Base-by-base conservation (phyloP, 495 filamentous ascomycete genomes). In the Talaromyces ruber region DNA sequence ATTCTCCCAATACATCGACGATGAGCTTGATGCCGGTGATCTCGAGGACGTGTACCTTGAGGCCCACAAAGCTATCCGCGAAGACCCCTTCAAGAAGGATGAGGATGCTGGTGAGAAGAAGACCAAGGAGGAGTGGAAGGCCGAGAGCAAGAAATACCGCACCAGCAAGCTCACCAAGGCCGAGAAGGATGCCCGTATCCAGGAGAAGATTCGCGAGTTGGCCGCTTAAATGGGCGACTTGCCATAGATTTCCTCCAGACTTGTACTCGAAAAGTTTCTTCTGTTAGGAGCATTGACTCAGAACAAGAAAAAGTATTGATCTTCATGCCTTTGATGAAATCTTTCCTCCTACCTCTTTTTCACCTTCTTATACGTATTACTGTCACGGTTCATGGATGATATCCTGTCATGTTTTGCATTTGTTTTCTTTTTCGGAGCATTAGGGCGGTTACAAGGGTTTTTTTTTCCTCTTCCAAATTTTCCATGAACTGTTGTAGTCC, bases 51-150 rank as follows among this genome's bases (percentile, higher is more conserved):
- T 98, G 72, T 99, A 98, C 84, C 70, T 80, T 56, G 91, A 97
- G 75, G 93, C 92, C 62, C 95, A 99, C 86, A 88, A 89, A 78
- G 87, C 88, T 73, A 99, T 99, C 84, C 93, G 94, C 68, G 95
- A 93, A 83, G 88, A 98, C 79, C 94, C 94, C 73, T 94, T 88
- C 83, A 96, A 97, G 87, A 92, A 93, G 84, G 86, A 84, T 64
- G 90, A 93, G 72, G 81, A 86, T 51, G 92, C 82, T 34, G 88
- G 70, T 29, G 70, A 83, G 75, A 90, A 92, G 85, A 97, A 97
- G 91, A 83, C 76, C 79, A 97, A 96, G 88, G 94, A 90, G 66
- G 84, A 96, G 82, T 97, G 88, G 86, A 99, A 98, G 90, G 82
- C 83, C 70, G 92, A 97, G 88, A 88, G 86, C 72, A 84, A 90